These are phyloP conservation scores for Magnolia kwangsiensis DNA, from an alignment of 164 flowering plant genomes.

Conservation along the genomic window DNA sequence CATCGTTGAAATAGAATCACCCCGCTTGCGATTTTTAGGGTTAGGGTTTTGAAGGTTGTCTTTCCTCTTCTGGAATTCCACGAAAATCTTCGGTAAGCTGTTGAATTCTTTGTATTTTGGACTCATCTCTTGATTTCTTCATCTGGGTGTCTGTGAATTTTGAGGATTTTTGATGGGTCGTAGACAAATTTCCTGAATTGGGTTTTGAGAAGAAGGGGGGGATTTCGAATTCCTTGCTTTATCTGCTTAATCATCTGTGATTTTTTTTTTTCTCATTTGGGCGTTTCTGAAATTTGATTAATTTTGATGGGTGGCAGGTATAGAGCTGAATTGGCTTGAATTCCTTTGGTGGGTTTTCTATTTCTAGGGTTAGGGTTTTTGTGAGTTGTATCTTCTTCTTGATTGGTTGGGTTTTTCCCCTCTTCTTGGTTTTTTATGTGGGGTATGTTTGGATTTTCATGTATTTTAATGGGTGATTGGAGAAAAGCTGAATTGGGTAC, in stretches of 20 bases:
- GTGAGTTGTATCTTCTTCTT: not conserved
- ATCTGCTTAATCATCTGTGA: not conserved
- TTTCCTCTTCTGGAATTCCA: not conserved
- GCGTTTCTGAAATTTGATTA: not conserved
- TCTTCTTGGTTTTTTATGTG: not conserved
- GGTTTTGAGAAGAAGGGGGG: not conserved
- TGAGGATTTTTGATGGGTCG: no score
- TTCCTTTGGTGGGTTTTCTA: not conserved
- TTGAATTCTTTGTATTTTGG: not conserved
- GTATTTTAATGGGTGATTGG: not conserved
- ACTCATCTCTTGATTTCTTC: not conserved
- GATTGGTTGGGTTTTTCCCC: not conserved
- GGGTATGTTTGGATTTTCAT: not conserved
- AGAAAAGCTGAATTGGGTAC: not conserved
- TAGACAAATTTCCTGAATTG: no score
- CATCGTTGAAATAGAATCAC: not conserved
- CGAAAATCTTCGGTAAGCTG: not conserved
- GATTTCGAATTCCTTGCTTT: not conserved
- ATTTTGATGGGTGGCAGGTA: not conserved
- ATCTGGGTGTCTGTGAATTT: no score
- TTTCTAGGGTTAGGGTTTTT: not conserved
- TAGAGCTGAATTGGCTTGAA: conserved; percentile 3
- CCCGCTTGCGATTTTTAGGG: not conserved
- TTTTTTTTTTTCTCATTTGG: not conserved
- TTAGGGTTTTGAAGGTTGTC: not conserved